These are phyloP conservation scores for Chrysopogon serrulatus DNA, from an alignment of 176 grass and related monocot species.

Conservation along the genomic window DNA sequence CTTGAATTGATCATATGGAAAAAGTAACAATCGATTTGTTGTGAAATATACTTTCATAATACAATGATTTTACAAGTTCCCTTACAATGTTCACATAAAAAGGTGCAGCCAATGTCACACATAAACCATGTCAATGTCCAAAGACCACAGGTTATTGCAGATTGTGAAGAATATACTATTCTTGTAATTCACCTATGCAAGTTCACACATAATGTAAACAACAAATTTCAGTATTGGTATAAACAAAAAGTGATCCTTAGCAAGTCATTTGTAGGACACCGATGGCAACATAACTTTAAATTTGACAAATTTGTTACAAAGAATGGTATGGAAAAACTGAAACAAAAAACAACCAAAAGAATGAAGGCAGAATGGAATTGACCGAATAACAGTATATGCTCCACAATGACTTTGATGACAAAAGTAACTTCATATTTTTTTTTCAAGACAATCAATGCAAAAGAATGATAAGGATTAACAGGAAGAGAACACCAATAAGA, in stretches of 20 bases:
- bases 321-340: not conserved
- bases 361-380: not conserved
- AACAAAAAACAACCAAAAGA: slow-evolving; percentile 3
- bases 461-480: slow-evolving; percentile 1
- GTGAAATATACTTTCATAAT: not conserved
- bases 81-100: not conserved
- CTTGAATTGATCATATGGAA: not conserved
- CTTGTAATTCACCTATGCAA: not conserved
- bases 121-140: not conserved
- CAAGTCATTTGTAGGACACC: not conserved
- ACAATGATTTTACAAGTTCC: not conserved
- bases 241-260: not conserved
- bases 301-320: not conserved
- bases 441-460: not conserved
- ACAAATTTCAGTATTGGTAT: not conserved
- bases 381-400: not conserved
- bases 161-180: not conserved
- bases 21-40: not conserved
- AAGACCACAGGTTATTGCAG: not conserved
- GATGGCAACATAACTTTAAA: not conserved
- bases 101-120: not conserved
- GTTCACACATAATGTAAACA: not conserved
- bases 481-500: not conserved
- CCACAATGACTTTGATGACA: not conserved
- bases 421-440: not conserved